Base-by-base conservation (phyloP, 129 eudicot species). In the Scalesia atractyloides region DNA sequence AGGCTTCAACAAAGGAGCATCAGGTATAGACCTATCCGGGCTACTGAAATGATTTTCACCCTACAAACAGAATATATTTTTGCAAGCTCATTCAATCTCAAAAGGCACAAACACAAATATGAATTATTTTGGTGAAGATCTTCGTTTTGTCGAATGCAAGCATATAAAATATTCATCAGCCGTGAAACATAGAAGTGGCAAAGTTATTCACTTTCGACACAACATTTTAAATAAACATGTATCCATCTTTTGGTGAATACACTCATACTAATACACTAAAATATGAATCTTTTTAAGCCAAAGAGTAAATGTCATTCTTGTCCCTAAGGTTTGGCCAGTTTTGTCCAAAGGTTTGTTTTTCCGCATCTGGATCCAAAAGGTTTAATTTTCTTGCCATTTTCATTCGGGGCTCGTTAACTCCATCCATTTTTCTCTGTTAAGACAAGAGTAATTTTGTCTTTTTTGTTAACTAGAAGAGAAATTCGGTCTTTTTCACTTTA, bases 11-110 rank as follows among this genome's bases (percentile, higher is more conserved):
- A 24, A 74, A 80, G 85, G 59, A 30, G 62, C 69, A 79, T 82
- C 90, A 43, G 86, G 63, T 69, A 69, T 30, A 20, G 88, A 84
- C 73, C 82, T 76, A 63, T 73, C 81, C 51, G 57, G 83, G 73
- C 83, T 81, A 78, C 76, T 53, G 53, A 76, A 74, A 64, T 72
- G 81, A 75, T 71, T 80, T 61, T 57, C 77, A 76, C 84, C 79
- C 90, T 81, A 76, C 84, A 80, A 65, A 75, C 1, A 66, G 34
- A 69, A 69, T 24, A 73, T 26, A 36, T 19, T 37, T 16, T 49
- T 10, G 61, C 30, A 78, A 47, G 18, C 75, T 53, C 77, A 65
- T 63, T 69, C 70, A 44, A 61, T 49, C 57, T 62, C 57, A 14
- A 5, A 11, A 52, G 17, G 58, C 19, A 60, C 71, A 63, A 30